Evolutionary conservation across 2,329 filamentous ascomycete genomes (phyloP), one percentile per base, ranked within the genome.

Genomic region (Curvularia verruculosa): DNA sequence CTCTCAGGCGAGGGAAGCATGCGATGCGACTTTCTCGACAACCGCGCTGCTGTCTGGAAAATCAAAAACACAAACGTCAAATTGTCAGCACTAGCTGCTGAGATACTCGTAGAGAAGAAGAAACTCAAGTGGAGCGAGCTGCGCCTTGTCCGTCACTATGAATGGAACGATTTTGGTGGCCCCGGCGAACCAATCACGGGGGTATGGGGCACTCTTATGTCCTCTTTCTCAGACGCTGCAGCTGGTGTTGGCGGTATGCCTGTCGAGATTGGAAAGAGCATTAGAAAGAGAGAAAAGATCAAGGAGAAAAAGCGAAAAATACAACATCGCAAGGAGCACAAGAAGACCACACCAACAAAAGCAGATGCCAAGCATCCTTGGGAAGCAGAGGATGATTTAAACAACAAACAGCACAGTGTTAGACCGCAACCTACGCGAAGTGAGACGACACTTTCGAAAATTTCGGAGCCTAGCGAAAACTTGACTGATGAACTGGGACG

Each of bases 161-260:
- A 90, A 65, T 92, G 89, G 87, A 90, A 90, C 63, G 89, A 91
- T 65, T 91, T 91, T 65, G 87, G 89, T 63, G 89, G 89, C 0
- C 88, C 89, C 0, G 89, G 89, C 0, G 89, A 91, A 68, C 89
- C 89, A 0, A 78, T 92, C 12, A 89, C 88, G 0, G 89, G 88
- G 3, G 78, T 84, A 3, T 84, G 85, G 31, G 84, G 85, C 10
- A 87, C 87, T 0, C 64, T 91, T 4, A 80, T 84, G n/a, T 81
- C 81, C 3, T 85, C 84, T 0, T 70, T 88, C 3, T 82, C 83
- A 1, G 82, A 85, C 34, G 80, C 87, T 1, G 84, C 87, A 24
- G 79, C 81, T n/a, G 88, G 89, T 0, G 77, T 90, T 15, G 86
- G 84, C 1, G 82, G 85, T 49, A 84, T 90, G 3, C 89, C 89